Evolutionary conservation across 495 filamentous ascomycete genomes (phyloP).

Genomic region (Aspergillus incahuasiensis): DNA sequence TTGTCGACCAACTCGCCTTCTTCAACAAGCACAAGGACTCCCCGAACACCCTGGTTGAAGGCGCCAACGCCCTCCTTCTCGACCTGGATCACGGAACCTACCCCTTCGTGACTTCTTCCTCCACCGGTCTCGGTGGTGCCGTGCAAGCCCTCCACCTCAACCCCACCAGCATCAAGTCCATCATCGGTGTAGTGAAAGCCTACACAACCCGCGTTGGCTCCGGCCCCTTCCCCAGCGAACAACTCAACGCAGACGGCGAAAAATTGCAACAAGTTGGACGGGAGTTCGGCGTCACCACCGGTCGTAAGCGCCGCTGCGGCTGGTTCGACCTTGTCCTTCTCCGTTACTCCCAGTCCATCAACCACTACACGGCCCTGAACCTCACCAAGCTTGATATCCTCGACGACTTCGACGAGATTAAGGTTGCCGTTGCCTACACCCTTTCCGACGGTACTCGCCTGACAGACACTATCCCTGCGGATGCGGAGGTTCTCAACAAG

Average conservation of each 20-base stretch:
- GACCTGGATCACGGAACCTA: slow-evolving; percentile 77
- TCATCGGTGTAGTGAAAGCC: slow-evolving; percentile 87
- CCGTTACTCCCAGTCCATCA: slow-evolving; percentile 66
- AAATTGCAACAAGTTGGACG: slow-evolving; percentile 58
- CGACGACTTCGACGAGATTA: slow-evolving; percentile 75
- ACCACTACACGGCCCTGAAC: slow-evolving; percentile 75
- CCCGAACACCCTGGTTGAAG: slow-evolving; percentile 72
- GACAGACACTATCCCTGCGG: slow-evolving; percentile 62
- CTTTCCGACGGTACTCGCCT: slow-evolving; percentile 48
- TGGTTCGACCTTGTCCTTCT: slow-evolving; percentile 89
- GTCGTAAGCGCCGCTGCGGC: slow-evolving; percentile 77
- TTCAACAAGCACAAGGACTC: slow-evolving; percentile 49
- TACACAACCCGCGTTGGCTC: slow-evolving; percentile 70
- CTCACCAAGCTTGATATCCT: slow-evolving; percentile 87
- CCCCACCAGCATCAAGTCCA: slow-evolving; percentile 46
- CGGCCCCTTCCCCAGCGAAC: slow-evolving; percentile 84
- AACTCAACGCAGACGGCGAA: slow-evolving; percentile 59
- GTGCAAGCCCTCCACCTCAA: slow-evolving; percentile 62
- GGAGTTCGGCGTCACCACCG: slow-evolving; percentile 80
- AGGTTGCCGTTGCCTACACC: slow-evolving; percentile 70
- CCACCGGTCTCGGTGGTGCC: slow-evolving; percentile 70
- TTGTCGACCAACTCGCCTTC: slow-evolving; percentile 59
- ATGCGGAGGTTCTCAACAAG: slow-evolving; percentile 57
- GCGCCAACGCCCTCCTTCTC: slow-evolving; percentile 82
- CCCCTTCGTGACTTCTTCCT: slow-evolving; percentile 79